Conservation (phyloP, 805 yeast species). For the Ogataea paradorogensis region DNA sequence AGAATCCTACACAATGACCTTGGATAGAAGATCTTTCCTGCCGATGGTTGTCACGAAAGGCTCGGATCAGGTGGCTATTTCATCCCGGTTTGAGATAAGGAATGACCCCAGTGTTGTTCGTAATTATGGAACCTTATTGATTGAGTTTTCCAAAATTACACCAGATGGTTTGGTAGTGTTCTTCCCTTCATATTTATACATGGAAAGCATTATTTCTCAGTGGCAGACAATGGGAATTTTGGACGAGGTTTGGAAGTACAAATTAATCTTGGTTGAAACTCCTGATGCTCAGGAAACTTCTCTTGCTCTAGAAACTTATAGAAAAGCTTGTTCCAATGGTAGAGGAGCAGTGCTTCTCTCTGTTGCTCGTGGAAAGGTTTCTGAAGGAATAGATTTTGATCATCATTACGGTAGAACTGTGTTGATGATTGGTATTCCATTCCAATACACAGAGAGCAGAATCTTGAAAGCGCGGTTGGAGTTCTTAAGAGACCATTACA, state of each 20-base stretch:
- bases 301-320: conserved; percentile 88
- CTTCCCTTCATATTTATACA: conserved; percentile 93
- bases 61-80: conserved; percentile 95
- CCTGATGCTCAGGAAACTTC: conserved; percentile 99
- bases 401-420: conserved; percentile 98
- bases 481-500: conserved; percentile 87
- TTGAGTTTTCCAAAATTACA: conserved; percentile 90
- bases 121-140: conserved; percentile 88
- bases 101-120: conserved; percentile 98
- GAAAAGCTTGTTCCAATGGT: conserved; percentile 96
- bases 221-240: conserved; percentile 99
- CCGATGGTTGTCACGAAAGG: conserved; percentile 98
- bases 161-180: conserved; percentile 99
- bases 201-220: conserved; percentile 97
- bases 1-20: conserved; percentile 93
- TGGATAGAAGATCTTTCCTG: conserved; percentile 85
- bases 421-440: conserved; percentile 97
- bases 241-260: conserved; percentile 98
- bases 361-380: conserved; percentile 98
- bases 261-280: conserved; percentile 90
- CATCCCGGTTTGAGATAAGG: conserved; percentile 93
- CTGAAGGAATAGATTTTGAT: conserved; percentile 99
- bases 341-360: conserved; percentile 94
- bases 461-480: conserved; percentile 93
- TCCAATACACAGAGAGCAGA: conserved; percentile 97